phyloP scores from a whole-genome alignment of 345 rosid species.

The Conringia planisiliqua region DNA sequence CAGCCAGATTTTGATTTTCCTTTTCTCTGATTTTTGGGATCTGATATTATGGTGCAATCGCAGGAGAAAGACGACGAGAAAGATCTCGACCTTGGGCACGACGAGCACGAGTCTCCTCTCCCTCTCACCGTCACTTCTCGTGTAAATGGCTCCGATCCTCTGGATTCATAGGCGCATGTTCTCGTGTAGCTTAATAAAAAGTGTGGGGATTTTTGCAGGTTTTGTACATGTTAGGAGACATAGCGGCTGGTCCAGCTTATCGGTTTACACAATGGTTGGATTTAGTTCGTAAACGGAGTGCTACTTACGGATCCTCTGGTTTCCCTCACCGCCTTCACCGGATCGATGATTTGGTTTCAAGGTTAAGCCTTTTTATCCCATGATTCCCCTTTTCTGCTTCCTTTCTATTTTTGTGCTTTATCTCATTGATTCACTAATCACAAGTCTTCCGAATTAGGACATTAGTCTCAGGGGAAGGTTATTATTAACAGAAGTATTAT shows the following conservation, averaged over 20 bases:
- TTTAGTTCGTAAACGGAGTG: constrained; percentile 92
- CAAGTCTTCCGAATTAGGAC: neutral
- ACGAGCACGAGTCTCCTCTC: constrained; percentile 57
- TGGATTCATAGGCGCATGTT: neutral
- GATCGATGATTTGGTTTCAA: constrained; percentile 41
- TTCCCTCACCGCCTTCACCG: constrained; percentile 70
- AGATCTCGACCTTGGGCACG: constrained; percentile 51
- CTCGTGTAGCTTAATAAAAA: neutral
- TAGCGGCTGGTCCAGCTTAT: constrained; percentile 78
- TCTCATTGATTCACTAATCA: too few relatives aligned
- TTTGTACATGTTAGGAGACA: constrained; percentile 96
- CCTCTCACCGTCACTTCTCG: constrained; percentile 95
- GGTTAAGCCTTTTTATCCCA: constrained; percentile 21
- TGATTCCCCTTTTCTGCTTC: neutral
- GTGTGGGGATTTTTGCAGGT: constrained; percentile 43
- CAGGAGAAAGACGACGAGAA: constrained; percentile 69
- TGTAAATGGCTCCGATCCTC: constrained; percentile 37
- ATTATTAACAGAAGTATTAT: constrained; percentile 17
- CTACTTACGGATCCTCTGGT: constrained; percentile 70
- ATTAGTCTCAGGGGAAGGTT: neutral
- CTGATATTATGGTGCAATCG: constrained; percentile 33
- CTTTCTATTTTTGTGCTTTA: neutral
- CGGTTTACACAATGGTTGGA: constrained; percentile 95
- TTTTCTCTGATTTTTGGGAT: constrained; percentile 2
- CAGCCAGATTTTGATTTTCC: constrained; percentile 16